Evolutionary conservation across 2,329 filamentous ascomycete species (phyloP).

Genomic region (Alternaria gansuensis): DNA sequence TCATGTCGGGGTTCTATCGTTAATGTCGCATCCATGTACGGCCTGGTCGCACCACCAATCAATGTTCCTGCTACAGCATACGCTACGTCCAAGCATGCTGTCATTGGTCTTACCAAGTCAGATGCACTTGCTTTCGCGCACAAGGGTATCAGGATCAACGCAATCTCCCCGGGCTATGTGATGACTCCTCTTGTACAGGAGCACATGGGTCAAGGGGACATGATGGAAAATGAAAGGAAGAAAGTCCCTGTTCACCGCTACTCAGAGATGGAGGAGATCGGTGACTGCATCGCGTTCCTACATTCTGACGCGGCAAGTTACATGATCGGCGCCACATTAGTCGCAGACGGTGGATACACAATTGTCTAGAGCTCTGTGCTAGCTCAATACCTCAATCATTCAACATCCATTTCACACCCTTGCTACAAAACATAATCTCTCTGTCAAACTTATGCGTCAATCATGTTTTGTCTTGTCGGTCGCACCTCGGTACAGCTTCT

Average conservation of each 20-base stretch:
- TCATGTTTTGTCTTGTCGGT: not conserved
- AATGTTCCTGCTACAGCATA: slow-evolving; percentile 59
- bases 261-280: slow-evolving; percentile 70
- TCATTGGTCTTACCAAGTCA: slow-evolving; percentile 63
- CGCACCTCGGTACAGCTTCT: slow-evolving; percentile 3
- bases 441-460: not conserved
- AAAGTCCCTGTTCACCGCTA: slow-evolving; percentile 60
- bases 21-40: slow-evolving; percentile 64
- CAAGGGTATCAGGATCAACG: slow-evolving; percentile 66
- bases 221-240: slow-evolving; percentile 50
- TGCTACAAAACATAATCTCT: not conserved
- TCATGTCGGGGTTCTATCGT: slow-evolving; percentile 62
- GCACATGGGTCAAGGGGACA: slow-evolving; percentile 35
- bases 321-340: slow-evolving; percentile 75
- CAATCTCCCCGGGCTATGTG: slow-evolving; percentile 65
- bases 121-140: slow-evolving; percentile 64
- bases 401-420: not conserved
- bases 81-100: slow-evolving; percentile 63
- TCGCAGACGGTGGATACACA: slow-evolving; percentile 64
- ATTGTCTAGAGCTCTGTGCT: slow-evolving; percentile 19
- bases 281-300: slow-evolving; percentile 74
- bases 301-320: slow-evolving; percentile 76
- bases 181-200: slow-evolving; percentile 53
- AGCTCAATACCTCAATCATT: not conserved
- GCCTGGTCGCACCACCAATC: slow-evolving; percentile 54